Conservation (phyloP, 352 stramenopile genomes). For the Globisporangium takayamanum region DNA sequence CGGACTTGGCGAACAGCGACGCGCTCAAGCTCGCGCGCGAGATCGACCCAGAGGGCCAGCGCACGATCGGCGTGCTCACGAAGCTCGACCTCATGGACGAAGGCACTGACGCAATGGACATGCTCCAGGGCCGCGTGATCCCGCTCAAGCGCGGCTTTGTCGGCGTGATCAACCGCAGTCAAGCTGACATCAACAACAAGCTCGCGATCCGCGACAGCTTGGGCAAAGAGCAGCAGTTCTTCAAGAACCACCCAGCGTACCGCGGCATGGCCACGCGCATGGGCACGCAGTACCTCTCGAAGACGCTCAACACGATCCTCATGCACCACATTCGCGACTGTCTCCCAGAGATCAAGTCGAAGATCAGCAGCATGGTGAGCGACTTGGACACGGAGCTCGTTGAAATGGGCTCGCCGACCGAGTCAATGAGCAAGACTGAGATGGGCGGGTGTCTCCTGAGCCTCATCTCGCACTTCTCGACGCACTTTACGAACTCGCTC, state of each 20-base stretch:
- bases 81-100: slow-evolving; percentile 99
- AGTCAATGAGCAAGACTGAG: slow-evolving; percentile 84
- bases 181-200: slow-evolving; percentile 97
- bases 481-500: slow-evolving; percentile 88
- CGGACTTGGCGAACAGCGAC: slow-evolving; percentile 98
- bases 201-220: slow-evolving; percentile 93
- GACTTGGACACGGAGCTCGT: slow-evolving; percentile 95
- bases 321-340: slow-evolving; percentile 99
- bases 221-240: slow-evolving; percentile 96
- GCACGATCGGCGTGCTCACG: slow-evolving; percentile 99
- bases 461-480: slow-evolving; percentile 91
- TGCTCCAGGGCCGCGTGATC: slow-evolving; percentile 96
- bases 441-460: slow-evolving; percentile 93
- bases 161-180: slow-evolving; percentile 97
- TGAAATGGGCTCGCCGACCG: slow-evolving; percentile 90
- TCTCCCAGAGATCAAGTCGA: slow-evolving; percentile 97
- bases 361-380: slow-evolving; percentile 93
- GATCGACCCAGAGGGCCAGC: slow-evolving; percentile 88
- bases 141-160: slow-evolving; percentile 97
- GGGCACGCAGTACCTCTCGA: slow-evolving; percentile 94
- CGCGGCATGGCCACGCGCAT: slow-evolving; percentile 90
- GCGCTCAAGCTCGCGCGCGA: slow-evolving; percentile 96
- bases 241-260: slow-evolving; percentile 96
- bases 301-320: slow-evolving; percentile 97
- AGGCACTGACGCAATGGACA: slow-evolving; percentile 96